Evolutionary conservation across 805 yeast genomes (phyloP), one percentile per base, ranked within the genome.

Genomic region (Wickerhamiella allomyrinae): DNA sequence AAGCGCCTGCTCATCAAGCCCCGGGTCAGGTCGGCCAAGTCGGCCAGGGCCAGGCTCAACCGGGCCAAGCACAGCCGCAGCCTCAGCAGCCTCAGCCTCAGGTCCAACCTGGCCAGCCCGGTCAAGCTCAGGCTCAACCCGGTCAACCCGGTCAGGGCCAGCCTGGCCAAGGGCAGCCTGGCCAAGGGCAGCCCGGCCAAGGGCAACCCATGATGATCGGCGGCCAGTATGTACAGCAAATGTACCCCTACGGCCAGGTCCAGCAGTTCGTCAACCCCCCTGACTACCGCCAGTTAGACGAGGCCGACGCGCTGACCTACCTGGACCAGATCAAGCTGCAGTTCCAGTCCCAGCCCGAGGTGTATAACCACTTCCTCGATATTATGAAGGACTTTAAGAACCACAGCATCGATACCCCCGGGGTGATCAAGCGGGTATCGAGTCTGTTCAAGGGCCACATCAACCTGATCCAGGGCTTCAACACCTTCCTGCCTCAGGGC

Each of bases 371-470:
- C 60, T 91, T 93, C 56, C 70, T 91, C 56, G 99, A 91, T 58
- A 89, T 91, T 49, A 91, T 91, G 99, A 93, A 93, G 66, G 99
- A 93, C 58, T 93, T 91, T 67, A 93, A 93, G 67, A 79, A 93
- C 41, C 96, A 89, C 65, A 76, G 77, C 47, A 87, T 91, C 54
- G 97, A 91, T 60, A 91, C 99, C 0, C 98, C 97, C 0, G 99
- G 97, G 27, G 99, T 91, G 22, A 91, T 91, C 57, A 95, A 89
- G 59, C 70, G 98, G 45, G 98, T 91, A 1, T 84, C 95, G 0
- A 73, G 81, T 1, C 66, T 91, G 43, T 91, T 91, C 60, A 74
- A 87, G 48, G 97, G 96, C 11, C 95, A 86, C 60, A 95, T 95
- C 1, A 76, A 60, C 42, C 69, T 91, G 55, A 89, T 91, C 48